Percentiles rank a stretch among this genome's conserved stretches.
phyloP scores from a whole-genome alignment of 2,329 filamentous ascomycete species.

The Basipetospora chlamydospora region DNA sequence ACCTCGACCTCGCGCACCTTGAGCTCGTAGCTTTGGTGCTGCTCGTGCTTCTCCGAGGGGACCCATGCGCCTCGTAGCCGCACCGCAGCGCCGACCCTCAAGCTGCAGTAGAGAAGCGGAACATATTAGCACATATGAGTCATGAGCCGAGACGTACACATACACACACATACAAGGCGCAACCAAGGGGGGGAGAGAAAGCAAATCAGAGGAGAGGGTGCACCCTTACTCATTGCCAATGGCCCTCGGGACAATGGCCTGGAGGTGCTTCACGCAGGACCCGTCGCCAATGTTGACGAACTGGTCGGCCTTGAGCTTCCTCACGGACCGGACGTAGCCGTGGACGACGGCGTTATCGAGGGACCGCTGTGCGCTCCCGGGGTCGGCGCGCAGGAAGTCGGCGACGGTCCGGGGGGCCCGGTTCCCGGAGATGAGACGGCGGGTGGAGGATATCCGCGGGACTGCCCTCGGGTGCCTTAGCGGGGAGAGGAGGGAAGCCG shows the following conservation, averaged over 20 bases:
- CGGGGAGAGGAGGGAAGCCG: neutral
- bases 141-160: slow-evolving; percentile 8
- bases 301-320: slow-evolving; percentile 69
- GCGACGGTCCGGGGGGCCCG: slow-evolving; percentile 27
- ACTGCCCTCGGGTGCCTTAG: neutral
- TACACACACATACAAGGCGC: neutral
- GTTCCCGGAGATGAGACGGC: neutral
- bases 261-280: slow-evolving; percentile 62
- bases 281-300: slow-evolving; percentile 85
- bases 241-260: slow-evolving; percentile 62
- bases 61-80: slow-evolving; percentile 66
- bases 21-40: slow-evolving; percentile 57
- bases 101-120: slow-evolving; percentile 41
- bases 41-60: slow-evolving; percentile 50
- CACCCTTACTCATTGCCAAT: slow-evolving; percentile 55
- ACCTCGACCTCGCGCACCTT: slow-evolving; percentile 55
- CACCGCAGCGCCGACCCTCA: slow-evolving; percentile 71
- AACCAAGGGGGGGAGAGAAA: neutral
- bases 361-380: slow-evolving; percentile 24
- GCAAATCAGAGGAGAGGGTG: neutral
- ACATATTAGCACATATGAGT: too few relatives aligned
- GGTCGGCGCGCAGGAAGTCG: slow-evolving; percentile 39
- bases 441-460: neutral
- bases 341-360: slow-evolving; percentile 45
- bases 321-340: slow-evolving; percentile 71